These are phyloP conservation scores for Corymbia calophylla DNA, from an alignment of 441 rosid species.

Conservation along the genomic window DNA sequence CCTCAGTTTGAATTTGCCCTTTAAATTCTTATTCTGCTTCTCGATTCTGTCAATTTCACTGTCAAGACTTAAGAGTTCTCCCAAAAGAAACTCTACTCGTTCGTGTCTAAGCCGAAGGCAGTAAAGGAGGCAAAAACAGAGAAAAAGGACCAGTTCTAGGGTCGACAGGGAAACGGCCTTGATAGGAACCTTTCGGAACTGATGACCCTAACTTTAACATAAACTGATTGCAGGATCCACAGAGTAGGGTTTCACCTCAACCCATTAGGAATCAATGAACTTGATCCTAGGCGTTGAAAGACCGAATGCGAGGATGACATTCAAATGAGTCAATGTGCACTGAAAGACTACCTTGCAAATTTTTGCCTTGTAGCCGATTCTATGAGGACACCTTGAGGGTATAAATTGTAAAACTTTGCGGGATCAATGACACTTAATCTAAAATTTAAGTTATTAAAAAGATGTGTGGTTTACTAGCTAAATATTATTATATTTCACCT, in stretches of 20 bases:
- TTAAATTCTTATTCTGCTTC: constrained; percentile 80
- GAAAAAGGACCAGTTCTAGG: neutral
- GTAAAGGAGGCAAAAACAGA: neutral
- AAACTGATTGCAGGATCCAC: neutral
- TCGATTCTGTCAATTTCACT: constrained; percentile 77
- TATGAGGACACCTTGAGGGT: neutral
- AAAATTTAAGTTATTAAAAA: neutral
- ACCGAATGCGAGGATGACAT: neutral
- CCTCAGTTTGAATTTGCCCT: constrained; percentile 47
- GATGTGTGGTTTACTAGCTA: neutral
- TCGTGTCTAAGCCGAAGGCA: neutral
- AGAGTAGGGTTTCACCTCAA: neutral
- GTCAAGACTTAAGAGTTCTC: constrained; percentile 4
- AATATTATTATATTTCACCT: no score
- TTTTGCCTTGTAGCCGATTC: neutral
- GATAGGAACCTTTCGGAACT: neutral
- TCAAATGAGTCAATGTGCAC: neutral
- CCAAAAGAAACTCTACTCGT: neutral
- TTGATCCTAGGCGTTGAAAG: neutral
- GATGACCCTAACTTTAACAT: neutral
- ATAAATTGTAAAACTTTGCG: neutral
- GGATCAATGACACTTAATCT: neutral
- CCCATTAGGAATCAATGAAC: neutral
- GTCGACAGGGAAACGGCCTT: neutral
- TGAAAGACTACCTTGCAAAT: neutral